A percentile compares a stretch with the other conserved stretches of the same genome.
Evolutionary conservation across 495 filamentous ascomycete genomes (phyloP).

Genomic region (Daldinia decipiens): DNA sequence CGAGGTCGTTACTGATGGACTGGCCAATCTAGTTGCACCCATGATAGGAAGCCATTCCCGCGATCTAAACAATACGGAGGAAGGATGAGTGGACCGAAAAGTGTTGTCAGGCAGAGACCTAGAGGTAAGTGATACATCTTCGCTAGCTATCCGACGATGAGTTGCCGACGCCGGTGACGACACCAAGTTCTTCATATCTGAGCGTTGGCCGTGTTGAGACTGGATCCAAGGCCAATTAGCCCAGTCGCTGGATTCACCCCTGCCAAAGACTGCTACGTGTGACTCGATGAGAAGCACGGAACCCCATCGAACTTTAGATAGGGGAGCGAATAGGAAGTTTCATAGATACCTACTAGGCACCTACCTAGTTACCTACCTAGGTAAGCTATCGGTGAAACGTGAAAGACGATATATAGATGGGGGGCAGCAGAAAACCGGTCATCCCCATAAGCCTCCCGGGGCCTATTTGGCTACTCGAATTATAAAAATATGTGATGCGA

Average conservation of each 20-base stretch:
- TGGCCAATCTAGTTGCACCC: neutral
- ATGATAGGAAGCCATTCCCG: slow-evolving; percentile 2
- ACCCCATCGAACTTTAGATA: neutral
- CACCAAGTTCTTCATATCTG: neutral
- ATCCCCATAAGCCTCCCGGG: neutral
- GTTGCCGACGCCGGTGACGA: neutral
- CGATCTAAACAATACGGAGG: neutral
- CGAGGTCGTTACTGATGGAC: neutral
- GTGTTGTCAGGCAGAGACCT: neutral
- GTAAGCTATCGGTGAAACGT: neutral
- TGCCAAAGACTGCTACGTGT: neutral
- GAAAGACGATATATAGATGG: neutral
- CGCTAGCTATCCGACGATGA: neutral
- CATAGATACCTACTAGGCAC: neutral
- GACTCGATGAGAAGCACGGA: neutral
- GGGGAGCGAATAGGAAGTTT: neutral
- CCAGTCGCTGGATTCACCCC: neutral
- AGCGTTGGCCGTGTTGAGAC: neutral
- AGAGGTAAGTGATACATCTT: neutral
- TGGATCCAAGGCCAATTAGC: neutral
- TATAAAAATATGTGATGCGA: no score
- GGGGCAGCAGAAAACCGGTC: neutral
- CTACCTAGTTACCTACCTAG: slow-evolving; percentile 5
- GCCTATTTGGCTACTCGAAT: neutral
- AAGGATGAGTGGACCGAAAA: neutral